Evolutionary conservation across 2,329 filamentous ascomycete genomes (phyloP), one percentile per base, ranked within the genome.

Genomic region (Fusarium sacchari): DNA sequence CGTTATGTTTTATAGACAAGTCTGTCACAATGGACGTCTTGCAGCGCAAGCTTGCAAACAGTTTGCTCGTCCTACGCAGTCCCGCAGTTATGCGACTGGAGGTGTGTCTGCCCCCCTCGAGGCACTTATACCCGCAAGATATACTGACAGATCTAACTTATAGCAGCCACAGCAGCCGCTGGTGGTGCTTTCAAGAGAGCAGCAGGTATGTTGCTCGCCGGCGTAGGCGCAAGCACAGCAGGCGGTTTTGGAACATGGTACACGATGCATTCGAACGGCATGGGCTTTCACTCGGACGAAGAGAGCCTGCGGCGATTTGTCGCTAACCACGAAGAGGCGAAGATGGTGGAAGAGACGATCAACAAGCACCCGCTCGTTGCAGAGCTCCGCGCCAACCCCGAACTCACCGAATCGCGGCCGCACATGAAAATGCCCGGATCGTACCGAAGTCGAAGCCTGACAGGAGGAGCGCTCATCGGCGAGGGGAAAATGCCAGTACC

Each of bases 361-460:
- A 89, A 91, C 78, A 88, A 86, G 50, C 94, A 96, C 83, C 92
- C 94, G 3, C 81, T 97, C n/a, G 88, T 92, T 9, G 81, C 86
- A n/a, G 85, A 88, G 46, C 86, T 98, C 56, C 92, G 95, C 52
- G 82, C 83, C 24, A 87, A 93, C 76, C 85, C 90, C 2, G 88
- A 89, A 32, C 93, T 92, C 81, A 88, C 85, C 39, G 95, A 97
- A 81, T 92, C 92, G 39, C 89, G 96, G 44, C 96, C 96, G 17
- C 94, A 97, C 80, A 85, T 98, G 80, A 96, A 95, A 83, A 93
- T 98, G 79, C 95, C 96, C 0, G 85, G 87, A 32, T 82, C 87
- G 6, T 88, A 94, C 81, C 90, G 93, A 43, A 83, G 84, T 6
- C 91, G 94, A 80, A 97, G 92, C 82, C 87, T 99, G 59, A 98